Evolutionary conservation across 2,329 filamentous ascomycete species (phyloP).

Genomic region (Penicillium sp.): DNA sequence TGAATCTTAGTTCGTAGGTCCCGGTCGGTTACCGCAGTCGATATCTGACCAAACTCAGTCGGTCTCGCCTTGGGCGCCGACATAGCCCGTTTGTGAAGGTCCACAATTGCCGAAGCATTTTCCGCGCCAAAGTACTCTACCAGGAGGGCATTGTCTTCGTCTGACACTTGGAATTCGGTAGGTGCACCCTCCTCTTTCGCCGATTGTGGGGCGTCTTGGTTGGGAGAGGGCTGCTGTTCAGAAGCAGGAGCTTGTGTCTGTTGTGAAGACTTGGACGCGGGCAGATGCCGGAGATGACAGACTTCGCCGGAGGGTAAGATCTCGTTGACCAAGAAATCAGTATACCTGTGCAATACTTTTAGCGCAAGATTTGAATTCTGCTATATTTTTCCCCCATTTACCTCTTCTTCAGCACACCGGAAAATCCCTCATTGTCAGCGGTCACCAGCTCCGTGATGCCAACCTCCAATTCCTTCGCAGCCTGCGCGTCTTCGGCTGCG

Average conservation of each 20-base stretch:
- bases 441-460: constrained; percentile 66
- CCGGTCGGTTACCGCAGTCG: constrained; percentile 58
- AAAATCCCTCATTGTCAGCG: constrained; percentile 57
- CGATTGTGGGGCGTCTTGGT: constrained; percentile 10
- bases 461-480: constrained; percentile 46
- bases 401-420: constrained; percentile 66
- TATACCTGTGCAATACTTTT: constrained; percentile 58
- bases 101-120: constrained; percentile 51
- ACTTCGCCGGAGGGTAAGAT: constrained; percentile 73
- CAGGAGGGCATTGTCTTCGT: constrained; percentile 47
- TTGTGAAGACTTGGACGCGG: constrained; percentile 24
- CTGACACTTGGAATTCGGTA: constrained; percentile 36
- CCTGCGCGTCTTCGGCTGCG: constrained; percentile 29
- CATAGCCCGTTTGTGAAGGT: constrained; percentile 55
- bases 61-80: constrained; percentile 56
- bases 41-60: constrained; percentile 54
- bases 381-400: no score
- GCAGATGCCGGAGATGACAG: constrained; percentile 62
- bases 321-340: constrained; percentile 90
- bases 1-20: constrained; percentile 62
- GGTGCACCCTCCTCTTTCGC: constrained; percentile 16
- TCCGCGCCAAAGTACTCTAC: constrained; percentile 52
- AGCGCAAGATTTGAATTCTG: no score
- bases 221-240: neutral
- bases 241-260: neutral